phyloP scores from a whole-genome alignment of 345 rosid species.

The Isatis tinctoria region DNA sequence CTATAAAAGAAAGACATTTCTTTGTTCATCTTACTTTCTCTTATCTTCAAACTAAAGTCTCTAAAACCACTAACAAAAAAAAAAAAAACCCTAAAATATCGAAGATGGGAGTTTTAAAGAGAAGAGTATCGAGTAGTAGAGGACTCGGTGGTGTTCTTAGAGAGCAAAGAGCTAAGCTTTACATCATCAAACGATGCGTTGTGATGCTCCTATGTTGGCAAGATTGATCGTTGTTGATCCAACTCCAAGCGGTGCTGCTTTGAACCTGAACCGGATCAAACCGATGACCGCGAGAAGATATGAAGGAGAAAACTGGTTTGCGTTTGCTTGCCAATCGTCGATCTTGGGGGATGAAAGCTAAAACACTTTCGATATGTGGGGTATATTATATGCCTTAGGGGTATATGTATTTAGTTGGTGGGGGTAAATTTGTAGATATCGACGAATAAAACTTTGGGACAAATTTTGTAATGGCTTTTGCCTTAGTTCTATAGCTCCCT shows the following conservation, averaged over 20 bases:
- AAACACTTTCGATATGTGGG: conserved; percentile 16
- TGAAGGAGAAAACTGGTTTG: background rate
- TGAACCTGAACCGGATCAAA: conserved; percentile 10
- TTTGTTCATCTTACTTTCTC: conserved; percentile 9
- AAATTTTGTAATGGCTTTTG: conserved; percentile 29
- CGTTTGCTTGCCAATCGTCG: conserved; percentile 4
- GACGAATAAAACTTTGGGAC: conserved; percentile 4
- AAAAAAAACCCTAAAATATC: background rate
- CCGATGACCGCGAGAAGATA: conserved; percentile 8
- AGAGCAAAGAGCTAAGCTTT: conserved; percentile 83
- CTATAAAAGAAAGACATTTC: conserved; percentile 4
- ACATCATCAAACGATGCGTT: conserved; percentile 82
- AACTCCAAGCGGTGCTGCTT: background rate
- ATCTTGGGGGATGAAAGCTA: background rate
- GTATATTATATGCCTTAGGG: too few relatives aligned
- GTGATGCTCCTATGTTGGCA: conserved; percentile 88
- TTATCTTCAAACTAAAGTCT: conserved; percentile 8
- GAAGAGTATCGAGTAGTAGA: conserved; percentile 55
- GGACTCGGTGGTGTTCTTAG: conserved; percentile 69
- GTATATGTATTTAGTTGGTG: background rate
- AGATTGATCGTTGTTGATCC: conserved; percentile 40
- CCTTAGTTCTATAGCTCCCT: conserved; percentile 10
- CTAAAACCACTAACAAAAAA: background rate
- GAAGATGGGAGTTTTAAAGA: conserved; percentile 55
- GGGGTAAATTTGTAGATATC: conserved; percentile 20